Percentiles rank a stretch among this genome's conserved stretches.
Evolutionary conservation across 2,329 filamentous ascomycete genomes (phyloP).

Genomic region (Monosporascus ibericus): DNA sequence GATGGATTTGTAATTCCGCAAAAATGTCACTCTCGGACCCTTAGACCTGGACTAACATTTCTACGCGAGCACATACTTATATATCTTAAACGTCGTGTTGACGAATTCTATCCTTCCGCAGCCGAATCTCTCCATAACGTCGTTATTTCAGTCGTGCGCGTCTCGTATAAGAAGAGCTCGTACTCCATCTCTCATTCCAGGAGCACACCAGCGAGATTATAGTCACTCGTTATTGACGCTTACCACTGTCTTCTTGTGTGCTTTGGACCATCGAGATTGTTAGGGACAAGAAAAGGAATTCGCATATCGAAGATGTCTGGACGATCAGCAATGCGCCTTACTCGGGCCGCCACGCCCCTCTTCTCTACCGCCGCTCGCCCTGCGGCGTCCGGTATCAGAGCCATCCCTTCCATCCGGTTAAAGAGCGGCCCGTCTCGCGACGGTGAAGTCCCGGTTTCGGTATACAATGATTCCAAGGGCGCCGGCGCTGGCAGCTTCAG

Average conservation of each 20-base stretch:
- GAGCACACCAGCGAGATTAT: neutral
- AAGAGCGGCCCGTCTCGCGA: constrained; percentile 50
- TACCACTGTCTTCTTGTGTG: neutral
- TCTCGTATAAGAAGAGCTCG: neutral
- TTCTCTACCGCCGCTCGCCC: constrained; percentile 16
- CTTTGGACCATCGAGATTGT: no score
- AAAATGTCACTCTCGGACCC: no score
- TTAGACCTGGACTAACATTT: no score
- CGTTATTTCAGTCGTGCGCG: no score
- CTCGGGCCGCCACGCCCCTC: constrained; percentile 24
- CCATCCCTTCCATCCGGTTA: constrained; percentile 25
- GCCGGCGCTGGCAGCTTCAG: constrained; percentile 44
- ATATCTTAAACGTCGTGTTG: no score
- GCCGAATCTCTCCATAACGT: no score
- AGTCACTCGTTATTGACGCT: neutral
- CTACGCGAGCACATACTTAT: no score
- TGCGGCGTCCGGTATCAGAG: constrained; percentile 15
- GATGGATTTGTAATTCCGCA: no score
- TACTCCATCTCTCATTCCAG: neutral
- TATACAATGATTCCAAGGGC: constrained; percentile 45
- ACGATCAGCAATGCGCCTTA: constrained; percentile 23
- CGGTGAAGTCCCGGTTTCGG: constrained; percentile 50
- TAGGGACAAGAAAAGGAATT: neutral
- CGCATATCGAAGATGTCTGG: constrained; percentile 21
- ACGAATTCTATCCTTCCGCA: no score